Evolutionary conservation across 768 basidiomycete species (phyloP), one percentile per base, ranked within the genome.

Genomic region (Leccinum incarnatum): DNA sequence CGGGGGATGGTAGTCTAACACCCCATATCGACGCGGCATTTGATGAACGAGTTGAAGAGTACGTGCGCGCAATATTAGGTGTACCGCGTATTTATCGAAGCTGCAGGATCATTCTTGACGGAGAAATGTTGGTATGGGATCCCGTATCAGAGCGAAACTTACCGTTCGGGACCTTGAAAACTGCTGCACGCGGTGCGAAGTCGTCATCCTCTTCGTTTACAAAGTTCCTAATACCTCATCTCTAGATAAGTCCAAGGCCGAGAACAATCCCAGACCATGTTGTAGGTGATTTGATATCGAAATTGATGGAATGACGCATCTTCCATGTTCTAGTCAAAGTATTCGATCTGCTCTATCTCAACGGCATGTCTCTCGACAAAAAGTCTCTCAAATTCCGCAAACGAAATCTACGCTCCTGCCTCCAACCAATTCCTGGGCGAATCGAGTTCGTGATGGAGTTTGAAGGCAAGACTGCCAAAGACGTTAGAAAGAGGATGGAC

Each of bases 111-210:
- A 92, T 98, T 50, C 73, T 99, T 14, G 97, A 99, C 65, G 97
- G 97, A 0, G 97, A 99, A 72, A 98, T 99, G 96, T 77, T 99
- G 32, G 96, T 98, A 3, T 98, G 91, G 91, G 97, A 98, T 72
- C 96, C 96, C 0, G 79, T 89, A 3, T 87, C 92, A 1, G 88
- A 89, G 65, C 85, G 91, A 21, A 91, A 93, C 67, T 77, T 97
- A 19, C 93, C 96, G 0, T 98, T 99, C 61, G 97, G 97, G 2
- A 91, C 86, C 0, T 77, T 99, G 52, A 99, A 99, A 74, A 92
- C 94, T 0, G 93, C 94, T 46, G 95, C 95, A 0, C 77, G 89
- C 15, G 91, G 93, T 93, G 58, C 45, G 78, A 61, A 17, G n/a
- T 30, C 14, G 12, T 52, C 2, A 3, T 7, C 21, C n/a, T 40